Evolutionary conservation across 2,329 filamentous ascomycete species (phyloP).

Genomic region (Botrytis elliptica): DNA sequence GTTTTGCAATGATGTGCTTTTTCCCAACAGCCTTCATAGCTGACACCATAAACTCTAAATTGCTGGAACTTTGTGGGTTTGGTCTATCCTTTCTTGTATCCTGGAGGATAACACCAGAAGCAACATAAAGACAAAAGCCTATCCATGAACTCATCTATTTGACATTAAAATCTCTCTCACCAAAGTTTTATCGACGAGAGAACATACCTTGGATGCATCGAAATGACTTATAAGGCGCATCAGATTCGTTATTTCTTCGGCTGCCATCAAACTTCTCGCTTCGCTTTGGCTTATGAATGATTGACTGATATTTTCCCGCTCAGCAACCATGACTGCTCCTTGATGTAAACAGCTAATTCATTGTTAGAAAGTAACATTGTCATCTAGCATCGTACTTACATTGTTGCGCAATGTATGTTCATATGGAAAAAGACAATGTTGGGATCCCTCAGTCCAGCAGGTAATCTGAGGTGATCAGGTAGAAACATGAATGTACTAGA

Average conservation of each 20-base stretch:
- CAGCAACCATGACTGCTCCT: slow-evolving; percentile 79
- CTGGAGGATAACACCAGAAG: slow-evolving; percentile 79
- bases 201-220: slow-evolving; percentile 50
- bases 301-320: slow-evolving; percentile 65
- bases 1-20: slow-evolving; percentile 73
- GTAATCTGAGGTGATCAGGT: slow-evolving; percentile 71
- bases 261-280: slow-evolving; percentile 72
- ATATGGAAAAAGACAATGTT: slow-evolving; percentile 82
- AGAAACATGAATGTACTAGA: slow-evolving; percentile 76
- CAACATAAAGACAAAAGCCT: slow-evolving; percentile 81
- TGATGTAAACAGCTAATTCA: slow-evolving; percentile 68
- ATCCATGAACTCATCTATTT: slow-evolving; percentile 72
- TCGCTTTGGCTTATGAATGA: slow-evolving; percentile 69
- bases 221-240: slow-evolving; percentile 75
- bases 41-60: slow-evolving; percentile 72
- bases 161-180: slow-evolving; percentile 19
- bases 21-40: slow-evolving; percentile 76
- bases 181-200: background rate
- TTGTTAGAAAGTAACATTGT: background rate
- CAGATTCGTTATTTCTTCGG: slow-evolving; percentile 79
- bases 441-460: slow-evolving; percentile 64
- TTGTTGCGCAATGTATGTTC: slow-evolving; percentile 82
- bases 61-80: slow-evolving; percentile 39
- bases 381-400: slow-evolving; percentile 41
- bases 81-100: slow-evolving; percentile 53